phyloP scores from a whole-genome alignment of 768 basidiomycete genomes.

The Pholiota microspora region DNA sequence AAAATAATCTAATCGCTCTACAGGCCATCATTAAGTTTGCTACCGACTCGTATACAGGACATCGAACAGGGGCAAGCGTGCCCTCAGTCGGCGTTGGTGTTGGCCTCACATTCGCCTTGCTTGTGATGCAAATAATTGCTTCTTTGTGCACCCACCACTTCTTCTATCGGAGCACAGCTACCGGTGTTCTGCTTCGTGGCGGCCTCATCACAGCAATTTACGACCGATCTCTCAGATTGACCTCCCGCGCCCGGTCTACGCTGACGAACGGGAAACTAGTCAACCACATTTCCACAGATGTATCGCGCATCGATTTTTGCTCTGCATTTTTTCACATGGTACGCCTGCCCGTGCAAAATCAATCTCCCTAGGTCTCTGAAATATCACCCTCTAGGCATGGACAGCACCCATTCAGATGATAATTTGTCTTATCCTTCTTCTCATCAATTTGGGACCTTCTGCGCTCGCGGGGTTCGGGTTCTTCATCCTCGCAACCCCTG shows the following conservation, averaged over 20 bases:
- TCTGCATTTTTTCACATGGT: slow-evolving; percentile 77
- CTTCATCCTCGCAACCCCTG: slow-evolving; percentile 69
- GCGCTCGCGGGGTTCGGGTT: slow-evolving; percentile 53
- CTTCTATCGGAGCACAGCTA: slow-evolving; percentile 72
- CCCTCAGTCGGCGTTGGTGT: slow-evolving; percentile 56
- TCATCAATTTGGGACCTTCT: slow-evolving; percentile 70
- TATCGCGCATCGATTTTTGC: slow-evolving; percentile 90
- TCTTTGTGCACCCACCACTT: slow-evolving; percentile 78
- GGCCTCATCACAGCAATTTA: slow-evolving; percentile 90
- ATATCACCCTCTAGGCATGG: slow-evolving; percentile 46
- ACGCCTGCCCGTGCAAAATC: slow-evolving; percentile 3
- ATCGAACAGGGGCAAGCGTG: slow-evolving; percentile 31
- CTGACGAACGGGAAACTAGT: slow-evolving; percentile 88
- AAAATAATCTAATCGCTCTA: background rate
- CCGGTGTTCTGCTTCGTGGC: slow-evolving; percentile 79
- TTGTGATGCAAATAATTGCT: slow-evolving; percentile 63
- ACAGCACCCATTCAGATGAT: slow-evolving; percentile 73
- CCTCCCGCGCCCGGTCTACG: slow-evolving; percentile 73
- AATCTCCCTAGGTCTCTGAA: background rate
- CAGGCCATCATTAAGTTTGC: slow-evolving; percentile 74
- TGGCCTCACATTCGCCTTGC: slow-evolving; percentile 71
- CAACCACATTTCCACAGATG: slow-evolving; percentile 91
- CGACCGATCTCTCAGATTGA: slow-evolving; percentile 70
- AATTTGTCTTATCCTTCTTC: slow-evolving; percentile 73
- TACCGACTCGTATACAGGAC: slow-evolving; percentile 54